A percentile compares a stretch with the other conserved stretches of the same genome.
phyloP scores from a whole-genome alignment of 2,329 filamentous ascomycete genomes.

The Ophiostoma ips region DNA sequence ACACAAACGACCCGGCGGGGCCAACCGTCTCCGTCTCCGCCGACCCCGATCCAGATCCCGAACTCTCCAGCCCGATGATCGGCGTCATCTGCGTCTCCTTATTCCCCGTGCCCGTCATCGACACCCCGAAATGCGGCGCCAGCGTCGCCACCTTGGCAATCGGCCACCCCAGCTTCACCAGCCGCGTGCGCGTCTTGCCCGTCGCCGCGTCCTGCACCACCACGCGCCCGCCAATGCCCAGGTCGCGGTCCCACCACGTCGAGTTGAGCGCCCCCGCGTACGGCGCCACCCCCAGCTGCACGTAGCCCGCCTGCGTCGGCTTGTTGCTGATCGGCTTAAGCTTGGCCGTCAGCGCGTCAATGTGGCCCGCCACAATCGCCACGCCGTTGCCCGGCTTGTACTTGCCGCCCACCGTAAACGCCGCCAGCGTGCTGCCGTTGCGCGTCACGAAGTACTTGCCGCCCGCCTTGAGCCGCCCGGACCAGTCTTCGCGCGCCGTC shows the following conservation, averaged over 20 bases:
- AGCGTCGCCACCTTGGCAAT: slow-evolving; percentile 83
- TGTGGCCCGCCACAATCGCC: slow-evolving; percentile 61
- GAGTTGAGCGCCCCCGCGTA: slow-evolving; percentile 78
- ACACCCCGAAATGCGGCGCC: slow-evolving; percentile 83
- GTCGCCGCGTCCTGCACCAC: slow-evolving; percentile 59
- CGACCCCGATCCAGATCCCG: slow-evolving; percentile 36
- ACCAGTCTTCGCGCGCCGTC: slow-evolving; percentile 70
- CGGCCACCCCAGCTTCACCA: slow-evolving; percentile 90
- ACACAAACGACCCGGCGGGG: slow-evolving; percentile 56
- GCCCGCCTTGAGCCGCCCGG: slow-evolving; percentile 53
- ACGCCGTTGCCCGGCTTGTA: slow-evolving; percentile 24
- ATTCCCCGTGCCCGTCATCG: slow-evolving; percentile 55
- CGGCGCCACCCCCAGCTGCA: slow-evolving; percentile 81
- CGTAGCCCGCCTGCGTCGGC: slow-evolving; percentile 69
- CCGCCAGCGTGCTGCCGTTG: slow-evolving; percentile 23
- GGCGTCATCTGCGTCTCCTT: slow-evolving; percentile 88
- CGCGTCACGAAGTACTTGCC: slow-evolving; percentile 30
- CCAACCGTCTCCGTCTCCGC: slow-evolving; percentile 35
- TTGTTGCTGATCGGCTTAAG: slow-evolving; percentile 84
- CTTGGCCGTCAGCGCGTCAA: slow-evolving; percentile 81
- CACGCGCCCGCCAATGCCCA: slow-evolving; percentile 80
- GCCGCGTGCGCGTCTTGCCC: slow-evolving; percentile 63
- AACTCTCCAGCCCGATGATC: slow-evolving; percentile 77
- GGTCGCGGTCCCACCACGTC: slow-evolving; percentile 96
- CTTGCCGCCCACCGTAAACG: slow-evolving; percentile 24